phyloP scores from a whole-genome alignment of 2,329 filamentous ascomycete genomes.

The Coleophoma eucalyptorum region DNA sequence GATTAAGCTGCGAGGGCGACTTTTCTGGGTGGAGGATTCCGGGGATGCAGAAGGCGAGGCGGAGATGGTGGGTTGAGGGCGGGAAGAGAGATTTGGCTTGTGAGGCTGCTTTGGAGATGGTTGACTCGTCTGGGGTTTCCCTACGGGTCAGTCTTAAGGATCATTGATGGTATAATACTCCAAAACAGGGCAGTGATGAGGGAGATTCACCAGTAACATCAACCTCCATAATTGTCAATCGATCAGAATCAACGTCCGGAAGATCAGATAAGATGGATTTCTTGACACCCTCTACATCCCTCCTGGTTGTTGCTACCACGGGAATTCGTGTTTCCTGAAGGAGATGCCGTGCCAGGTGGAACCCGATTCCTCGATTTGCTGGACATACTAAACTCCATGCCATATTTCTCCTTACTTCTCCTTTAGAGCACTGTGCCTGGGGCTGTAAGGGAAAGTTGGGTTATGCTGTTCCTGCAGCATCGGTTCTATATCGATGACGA shows the following conservation, averaged over 20 bases:
- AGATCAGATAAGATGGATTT: constrained; percentile 46
- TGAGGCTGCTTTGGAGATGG: constrained; percentile 52
- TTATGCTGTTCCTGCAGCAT: no score
- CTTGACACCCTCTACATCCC: constrained; percentile 43
- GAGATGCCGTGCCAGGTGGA: constrained; percentile 54
- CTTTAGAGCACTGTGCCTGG: no score
- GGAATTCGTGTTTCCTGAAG: constrained; percentile 53
- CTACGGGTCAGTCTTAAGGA: no score
- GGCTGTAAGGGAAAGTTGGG: no score
- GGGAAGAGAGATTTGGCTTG: constrained; percentile 50
- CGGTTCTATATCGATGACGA: no score
- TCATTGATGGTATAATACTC: no score
- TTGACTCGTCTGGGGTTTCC: constrained; percentile 47
- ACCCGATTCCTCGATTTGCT: constrained; percentile 59
- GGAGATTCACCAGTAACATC: constrained; percentile 49
- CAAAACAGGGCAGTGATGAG: no score
- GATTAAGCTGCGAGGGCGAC: constrained; percentile 60
- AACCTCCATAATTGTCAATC: constrained; percentile 47
- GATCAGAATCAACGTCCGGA: constrained; percentile 33
- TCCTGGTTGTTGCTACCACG: constrained; percentile 56
- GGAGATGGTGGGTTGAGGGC: constrained; percentile 50
- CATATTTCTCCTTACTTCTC: constrained; percentile 9
- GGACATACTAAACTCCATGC: constrained; percentile 45
- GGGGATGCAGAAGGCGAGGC: constrained; percentile 65
- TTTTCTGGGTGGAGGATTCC: constrained; percentile 74